These are phyloP conservation scores for Periconia sp. DNA, from an alignment of 2,329 filamentous ascomycete species.

Conservation along the genomic window DNA sequence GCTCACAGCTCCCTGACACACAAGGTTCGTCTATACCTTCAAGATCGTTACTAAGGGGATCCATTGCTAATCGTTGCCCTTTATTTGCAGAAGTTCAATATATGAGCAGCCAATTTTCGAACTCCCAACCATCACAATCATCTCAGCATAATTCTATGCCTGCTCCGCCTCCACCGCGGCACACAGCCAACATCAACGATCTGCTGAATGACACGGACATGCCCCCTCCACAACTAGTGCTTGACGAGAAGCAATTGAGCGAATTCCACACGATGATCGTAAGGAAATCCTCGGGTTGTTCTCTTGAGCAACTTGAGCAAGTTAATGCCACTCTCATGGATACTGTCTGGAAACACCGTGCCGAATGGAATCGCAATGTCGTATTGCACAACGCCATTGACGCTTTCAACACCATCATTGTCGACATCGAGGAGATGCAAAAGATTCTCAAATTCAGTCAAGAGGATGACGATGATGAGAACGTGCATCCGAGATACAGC, in stretches of 20 bases:
- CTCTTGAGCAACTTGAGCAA: constrained; percentile 93
- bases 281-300: constrained; percentile 71
- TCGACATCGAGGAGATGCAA: constrained; percentile 64
- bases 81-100: constrained; percentile 31
- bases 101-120: constrained; percentile 39
- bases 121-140: constrained; percentile 36
- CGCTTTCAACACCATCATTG: constrained; percentile 75
- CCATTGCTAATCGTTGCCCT: constrained; percentile 19
- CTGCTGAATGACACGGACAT: constrained; percentile 46
- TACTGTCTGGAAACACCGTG: constrained; percentile 76
- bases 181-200: constrained; percentile 40
- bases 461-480: neutral
- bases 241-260: constrained; percentile 56
- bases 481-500: neutral
- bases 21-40: constrained; percentile 51
- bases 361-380: constrained; percentile 79
- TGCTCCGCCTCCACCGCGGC: constrained; percentile 39
- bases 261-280: constrained; percentile 66
- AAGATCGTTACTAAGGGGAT: constrained; percentile 8
- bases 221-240: constrained; percentile 37
- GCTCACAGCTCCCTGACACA: constrained; percentile 65
- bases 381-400: constrained; percentile 66
- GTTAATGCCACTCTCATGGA: constrained; percentile 91
- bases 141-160: constrained; percentile 34
- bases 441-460: constrained; percentile 42